Evolutionary conservation across 495 filamentous ascomycete species (phyloP).

Genomic region (Aspergillus mulundensis): DNA sequence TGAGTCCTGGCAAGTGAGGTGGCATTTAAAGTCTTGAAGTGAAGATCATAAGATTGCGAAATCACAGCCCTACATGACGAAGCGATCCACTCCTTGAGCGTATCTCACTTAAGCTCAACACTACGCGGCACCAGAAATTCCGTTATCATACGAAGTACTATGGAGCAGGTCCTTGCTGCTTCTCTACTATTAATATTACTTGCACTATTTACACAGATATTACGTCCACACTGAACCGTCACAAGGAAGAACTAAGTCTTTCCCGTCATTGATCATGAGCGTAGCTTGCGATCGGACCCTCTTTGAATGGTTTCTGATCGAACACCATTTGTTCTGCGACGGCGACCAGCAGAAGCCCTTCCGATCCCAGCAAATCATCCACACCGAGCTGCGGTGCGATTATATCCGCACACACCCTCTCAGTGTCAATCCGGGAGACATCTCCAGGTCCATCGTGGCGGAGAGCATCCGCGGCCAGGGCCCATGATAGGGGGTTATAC

Average conservation of each 20-base stretch:
- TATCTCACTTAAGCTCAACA: constrained; percentile 2
- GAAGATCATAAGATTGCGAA: constrained; percentile 5
- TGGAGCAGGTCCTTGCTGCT: neutral
- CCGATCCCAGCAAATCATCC: constrained; percentile 34
- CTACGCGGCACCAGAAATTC: neutral
- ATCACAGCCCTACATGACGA: constrained; percentile 4
- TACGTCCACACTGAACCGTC: too few species aligned
- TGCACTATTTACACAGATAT: too few species aligned
- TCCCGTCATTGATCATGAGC: constrained; percentile 5
- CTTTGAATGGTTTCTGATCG: neutral
- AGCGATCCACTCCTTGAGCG: constrained; percentile 6
- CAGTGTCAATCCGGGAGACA: constrained; percentile 23
- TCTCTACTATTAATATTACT: neutral
- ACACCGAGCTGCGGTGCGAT: constrained; percentile 29
- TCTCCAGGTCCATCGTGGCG: constrained; percentile 32
- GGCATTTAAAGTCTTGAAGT: neutral
- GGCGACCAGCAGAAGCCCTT: constrained; percentile 25
- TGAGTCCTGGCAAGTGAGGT: neutral
- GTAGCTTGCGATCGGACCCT: constrained; percentile 24
- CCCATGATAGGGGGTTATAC: constrained; percentile 41
- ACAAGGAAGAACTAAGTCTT: neutral
- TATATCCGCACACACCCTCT: constrained; percentile 25
- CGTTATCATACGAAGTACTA: too few species aligned
- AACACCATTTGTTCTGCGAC: constrained; percentile 13
- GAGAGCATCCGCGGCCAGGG: constrained; percentile 41